phyloP scores from a whole-genome alignment of 2,329 filamentous ascomycete species.

The Aspergillus puulaauensis region DNA sequence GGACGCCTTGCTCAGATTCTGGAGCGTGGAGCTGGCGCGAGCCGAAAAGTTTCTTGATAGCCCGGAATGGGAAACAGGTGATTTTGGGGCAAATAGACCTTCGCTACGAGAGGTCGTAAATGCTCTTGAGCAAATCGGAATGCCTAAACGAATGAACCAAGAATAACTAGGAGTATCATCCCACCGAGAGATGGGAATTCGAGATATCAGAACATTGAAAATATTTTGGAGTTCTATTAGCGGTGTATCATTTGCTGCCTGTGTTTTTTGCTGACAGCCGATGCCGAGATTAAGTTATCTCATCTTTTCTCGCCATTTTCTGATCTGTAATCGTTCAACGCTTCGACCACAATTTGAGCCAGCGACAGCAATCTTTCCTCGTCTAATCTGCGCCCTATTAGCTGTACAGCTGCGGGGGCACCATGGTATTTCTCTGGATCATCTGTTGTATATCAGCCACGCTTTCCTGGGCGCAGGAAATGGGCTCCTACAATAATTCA shows the following conservation, averaged over 20 bases:
- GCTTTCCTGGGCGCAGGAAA: not conserved
- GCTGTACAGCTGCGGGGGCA: slow-evolving; percentile 7
- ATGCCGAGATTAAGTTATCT: not conserved
- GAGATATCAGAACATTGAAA: not conserved
- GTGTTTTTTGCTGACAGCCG: not conserved
- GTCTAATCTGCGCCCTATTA: slow-evolving; percentile 8
- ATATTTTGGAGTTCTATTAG: slow-evolving; percentile 4
- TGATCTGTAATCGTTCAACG: slow-evolving; percentile 6
- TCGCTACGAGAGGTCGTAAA: not conserved
- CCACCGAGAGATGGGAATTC: not conserved
- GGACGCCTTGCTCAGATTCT: slow-evolving; percentile 1
- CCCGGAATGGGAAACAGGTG: slow-evolving; percentile 4
- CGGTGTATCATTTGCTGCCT: not conserved
- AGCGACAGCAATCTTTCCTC: slow-evolving; percentile 9
- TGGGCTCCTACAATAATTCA: not conserved
- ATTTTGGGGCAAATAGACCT: slow-evolving; percentile 5
- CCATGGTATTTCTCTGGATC: slow-evolving; percentile 7
- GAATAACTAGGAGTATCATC: not conserved
- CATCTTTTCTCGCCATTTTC: not conserved
- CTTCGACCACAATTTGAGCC: slow-evolving; percentile 7
- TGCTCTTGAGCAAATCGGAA: not conserved
- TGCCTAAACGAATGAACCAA: not conserved
- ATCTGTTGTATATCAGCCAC: not conserved
- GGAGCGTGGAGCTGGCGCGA: slow-evolving; percentile 2
- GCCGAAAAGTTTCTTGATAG: slow-evolving; percentile 3